Evolutionary conservation across 192 early-diverging fungal genomes (phyloP).

Genomic region (Anaeromyces robustus): DNA sequence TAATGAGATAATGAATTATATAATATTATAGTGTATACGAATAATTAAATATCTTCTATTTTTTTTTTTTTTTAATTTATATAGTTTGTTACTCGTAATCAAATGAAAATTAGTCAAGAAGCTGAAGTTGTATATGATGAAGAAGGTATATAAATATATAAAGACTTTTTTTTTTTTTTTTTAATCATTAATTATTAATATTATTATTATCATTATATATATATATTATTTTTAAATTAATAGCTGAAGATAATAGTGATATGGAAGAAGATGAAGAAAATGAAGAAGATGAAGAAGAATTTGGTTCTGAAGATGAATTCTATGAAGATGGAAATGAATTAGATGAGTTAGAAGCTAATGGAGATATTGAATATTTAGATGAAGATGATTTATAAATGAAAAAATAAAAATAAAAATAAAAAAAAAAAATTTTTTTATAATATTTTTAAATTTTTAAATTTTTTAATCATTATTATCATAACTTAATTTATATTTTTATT

Average conservation of each 20-base stretch:
- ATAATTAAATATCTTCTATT: background rate
- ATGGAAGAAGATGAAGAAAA: background rate
- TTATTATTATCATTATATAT: background rate
- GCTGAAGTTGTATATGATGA: background rate
- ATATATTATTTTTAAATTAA: background rate
- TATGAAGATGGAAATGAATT: background rate
- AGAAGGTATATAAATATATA: background rate
- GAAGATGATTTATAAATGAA: background rate
- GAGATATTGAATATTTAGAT: background rate
- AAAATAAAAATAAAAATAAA: background rate
- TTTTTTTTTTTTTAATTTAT: background rate
- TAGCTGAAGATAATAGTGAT: background rate
- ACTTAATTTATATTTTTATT: too few relatives aligned
- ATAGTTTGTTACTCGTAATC: background rate
- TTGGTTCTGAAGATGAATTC: background rate
- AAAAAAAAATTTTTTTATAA: background rate
- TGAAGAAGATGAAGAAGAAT: background rate
- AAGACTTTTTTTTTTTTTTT: background rate
- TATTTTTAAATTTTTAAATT: too few relatives aligned
- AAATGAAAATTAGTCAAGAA: background rate
- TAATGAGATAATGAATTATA: background rate
- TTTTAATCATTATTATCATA: too few relatives aligned
- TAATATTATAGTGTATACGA: background rate
- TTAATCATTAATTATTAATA: background rate
- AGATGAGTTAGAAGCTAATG: background rate